Conservation (phyloP, 345 rosid genomes). For the Mercurialis annua region DNA sequence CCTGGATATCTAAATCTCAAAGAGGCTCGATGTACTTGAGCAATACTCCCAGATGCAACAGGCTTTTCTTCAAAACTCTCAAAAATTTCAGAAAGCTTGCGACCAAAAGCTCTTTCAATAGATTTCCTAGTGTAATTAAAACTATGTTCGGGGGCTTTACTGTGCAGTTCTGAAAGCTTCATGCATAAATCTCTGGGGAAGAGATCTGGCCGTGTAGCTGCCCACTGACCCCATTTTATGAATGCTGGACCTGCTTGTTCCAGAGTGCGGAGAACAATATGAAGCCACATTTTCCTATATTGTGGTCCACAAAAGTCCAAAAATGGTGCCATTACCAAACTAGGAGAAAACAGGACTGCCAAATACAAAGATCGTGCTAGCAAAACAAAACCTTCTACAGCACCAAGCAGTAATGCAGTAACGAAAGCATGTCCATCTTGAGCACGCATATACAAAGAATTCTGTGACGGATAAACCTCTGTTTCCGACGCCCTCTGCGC, state of each 20-base stretch:
- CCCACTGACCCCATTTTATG: slow-evolving; percentile 99
- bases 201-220: slow-evolving; percentile 95
- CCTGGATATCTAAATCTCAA: slow-evolving; percentile 78
- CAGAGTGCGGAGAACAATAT: slow-evolving; percentile 66
- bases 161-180: slow-evolving; percentile 88
- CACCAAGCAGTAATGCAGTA: slow-evolving; percentile 41
- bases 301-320: slow-evolving; percentile 51
- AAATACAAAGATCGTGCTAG: slow-evolving; percentile 73
- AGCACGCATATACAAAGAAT: slow-evolving; percentile 51
- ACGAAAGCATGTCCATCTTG: slow-evolving; percentile 57
- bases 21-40: slow-evolving; percentile 92
- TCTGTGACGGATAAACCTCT: slow-evolving; percentile 42
- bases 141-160: slow-evolving; percentile 86
- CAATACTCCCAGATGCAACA: slow-evolving; percentile 98
- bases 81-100: slow-evolving; percentile 77
- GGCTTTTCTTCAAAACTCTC: slow-evolving; percentile 86
- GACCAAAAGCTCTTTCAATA: slow-evolving; percentile 89
- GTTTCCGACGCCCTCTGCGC: slow-evolving; percentile 49
- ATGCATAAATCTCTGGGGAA: slow-evolving; percentile 83
- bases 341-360: slow-evolving; percentile 66
- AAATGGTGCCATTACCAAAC: slow-evolving; percentile 74
- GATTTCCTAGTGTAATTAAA: slow-evolving; percentile 74
- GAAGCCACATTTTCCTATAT: slow-evolving; percentile 62
- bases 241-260: slow-evolving; percentile 96
- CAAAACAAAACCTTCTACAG: slow-evolving; percentile 51